Base-by-base conservation (phyloP, 2,329 filamentous ascomycete genomes). In the Meredithiella fracta region DNA sequence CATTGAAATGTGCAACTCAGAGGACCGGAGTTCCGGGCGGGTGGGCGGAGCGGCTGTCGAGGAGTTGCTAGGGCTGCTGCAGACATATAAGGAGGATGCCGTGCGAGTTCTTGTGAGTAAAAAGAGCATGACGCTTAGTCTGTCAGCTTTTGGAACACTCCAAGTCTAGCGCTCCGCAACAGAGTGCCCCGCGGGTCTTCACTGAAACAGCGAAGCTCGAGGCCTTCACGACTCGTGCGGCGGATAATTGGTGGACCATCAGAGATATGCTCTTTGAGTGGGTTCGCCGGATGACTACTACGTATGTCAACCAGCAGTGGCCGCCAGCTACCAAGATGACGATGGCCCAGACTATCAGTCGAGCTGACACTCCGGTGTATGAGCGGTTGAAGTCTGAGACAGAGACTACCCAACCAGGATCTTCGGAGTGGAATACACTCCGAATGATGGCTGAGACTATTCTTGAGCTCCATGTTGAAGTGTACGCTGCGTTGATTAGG, bases 61-160 rank as follows among this genome's bases (percentile, higher is more conserved):
- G 37, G 76, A 80, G 60, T 63, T 81, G 23, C 73, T 71, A 2
- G 67, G 68, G 22, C 69, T 71, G 4, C 66, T 80, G n/a, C 63
- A 69, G 1, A 66, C 70, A 3, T 79, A 77, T 60, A 72, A 71
- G 44, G 74, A 78, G 55, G 74, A 77, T n/a, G 70, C 70, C 5
- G 75, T 75, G 0, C 73, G 71, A 59, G 68, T 76, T 3, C 64
- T 81, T 9, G 65, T 79, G 11, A 73, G 68, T 59, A 79, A 78
- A 60, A 74, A 74, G 56, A 74, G 77, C 49, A 67, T 71, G 22
- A 71, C 72, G 9, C 67, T 78, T 29, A 77, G 77, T 7, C 69
- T 81, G 15, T 78, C 75, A 1, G 79, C 78, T 83, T 61, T 70
- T 83, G 3, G 80, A 83, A 60, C 78, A 83, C 61, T 75, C 78